Conservation (phyloP, 768 basidiomycete genomes). For the Amanita molliuscula region DNA sequence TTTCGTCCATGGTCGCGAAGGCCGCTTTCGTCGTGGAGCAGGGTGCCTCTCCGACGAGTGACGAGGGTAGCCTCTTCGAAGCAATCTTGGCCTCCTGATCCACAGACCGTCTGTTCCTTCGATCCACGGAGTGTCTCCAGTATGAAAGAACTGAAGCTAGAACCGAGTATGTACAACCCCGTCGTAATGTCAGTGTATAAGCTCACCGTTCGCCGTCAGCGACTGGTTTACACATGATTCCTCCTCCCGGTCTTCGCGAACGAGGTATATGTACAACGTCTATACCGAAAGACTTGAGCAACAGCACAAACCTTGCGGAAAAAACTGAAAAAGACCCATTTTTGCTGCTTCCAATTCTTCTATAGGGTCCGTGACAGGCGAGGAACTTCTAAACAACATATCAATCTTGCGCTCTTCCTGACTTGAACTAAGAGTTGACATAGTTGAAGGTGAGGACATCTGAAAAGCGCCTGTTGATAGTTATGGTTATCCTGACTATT, state of each 20-base stretch:
- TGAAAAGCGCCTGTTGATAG: background rate
- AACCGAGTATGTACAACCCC: background rate
- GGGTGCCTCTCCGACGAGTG: background rate
- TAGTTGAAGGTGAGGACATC: constrained; percentile 2
- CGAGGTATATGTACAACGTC: constrained; percentile 2
- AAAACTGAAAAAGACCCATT: background rate
- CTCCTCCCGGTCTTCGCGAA: background rate
- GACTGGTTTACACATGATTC: background rate
- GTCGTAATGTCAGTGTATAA: background rate
- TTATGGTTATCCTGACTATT: background rate
- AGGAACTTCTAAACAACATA: background rate
- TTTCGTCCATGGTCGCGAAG: background rate
- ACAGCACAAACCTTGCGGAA: background rate
- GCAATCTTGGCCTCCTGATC: background rate
- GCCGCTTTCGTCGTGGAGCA: background rate
- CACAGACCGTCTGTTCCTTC: background rate
- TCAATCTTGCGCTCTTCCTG: constrained; percentile 4
- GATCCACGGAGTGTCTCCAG: background rate
- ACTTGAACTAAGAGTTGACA: constrained; percentile 5
- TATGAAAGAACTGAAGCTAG: constrained; percentile 2
- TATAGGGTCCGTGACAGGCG: constrained; percentile 1
- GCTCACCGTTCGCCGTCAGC: background rate
- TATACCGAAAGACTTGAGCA: background rate
- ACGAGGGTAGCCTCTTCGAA: background rate
- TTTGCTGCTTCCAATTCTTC: constrained; percentile 3